Evolutionary conservation across 352 stramenopile species (phyloP).

Genomic region (Phytophthora pseudosyringae): DNA sequence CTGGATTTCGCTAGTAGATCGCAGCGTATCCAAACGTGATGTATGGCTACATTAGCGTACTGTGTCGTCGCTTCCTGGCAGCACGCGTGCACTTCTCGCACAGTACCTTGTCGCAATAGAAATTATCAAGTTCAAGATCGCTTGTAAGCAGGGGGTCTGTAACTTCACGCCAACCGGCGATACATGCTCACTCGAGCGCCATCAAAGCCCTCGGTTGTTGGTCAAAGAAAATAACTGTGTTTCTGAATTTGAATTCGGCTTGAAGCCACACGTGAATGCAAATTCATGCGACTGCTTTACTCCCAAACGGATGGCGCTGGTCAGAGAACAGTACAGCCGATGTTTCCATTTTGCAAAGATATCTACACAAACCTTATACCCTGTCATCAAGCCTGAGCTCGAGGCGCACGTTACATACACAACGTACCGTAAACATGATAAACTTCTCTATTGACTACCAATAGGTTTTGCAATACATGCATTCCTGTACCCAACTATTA

Average conservation of each 20-base stretch:
- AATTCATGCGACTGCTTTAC: slow-evolving; percentile 23
- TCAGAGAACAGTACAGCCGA: slow-evolving; percentile 9
- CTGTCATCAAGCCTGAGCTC: neutral
- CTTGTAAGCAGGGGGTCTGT: neutral
- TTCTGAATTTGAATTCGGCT: neutral
- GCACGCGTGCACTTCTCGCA: slow-evolving; percentile 2
- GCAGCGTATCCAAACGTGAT: neutral
- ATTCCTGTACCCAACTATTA: neutral
- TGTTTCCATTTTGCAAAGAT: neutral
- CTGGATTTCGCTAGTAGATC: slow-evolving; percentile 18
- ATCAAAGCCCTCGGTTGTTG: neutral
- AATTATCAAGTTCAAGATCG: slow-evolving; percentile 5
- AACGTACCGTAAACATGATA: neutral
- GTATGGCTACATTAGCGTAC: neutral
- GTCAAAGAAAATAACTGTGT: neutral
- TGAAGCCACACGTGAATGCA: slow-evolving; percentile 21
- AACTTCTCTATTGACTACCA: neutral
- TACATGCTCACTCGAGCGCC: slow-evolving; percentile 4
- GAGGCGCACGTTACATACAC: too few species aligned
- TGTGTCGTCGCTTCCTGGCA: neutral
- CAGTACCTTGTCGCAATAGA: slow-evolving; percentile 1
- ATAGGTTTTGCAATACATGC: neutral
- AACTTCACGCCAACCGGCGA: slow-evolving; percentile 1
- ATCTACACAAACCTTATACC: neutral
- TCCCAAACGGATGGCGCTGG: slow-evolving; percentile 28